phyloP scores from a whole-genome alignment of 1,284 basidiomycete genomes.

The Ustilago crameri region DNA sequence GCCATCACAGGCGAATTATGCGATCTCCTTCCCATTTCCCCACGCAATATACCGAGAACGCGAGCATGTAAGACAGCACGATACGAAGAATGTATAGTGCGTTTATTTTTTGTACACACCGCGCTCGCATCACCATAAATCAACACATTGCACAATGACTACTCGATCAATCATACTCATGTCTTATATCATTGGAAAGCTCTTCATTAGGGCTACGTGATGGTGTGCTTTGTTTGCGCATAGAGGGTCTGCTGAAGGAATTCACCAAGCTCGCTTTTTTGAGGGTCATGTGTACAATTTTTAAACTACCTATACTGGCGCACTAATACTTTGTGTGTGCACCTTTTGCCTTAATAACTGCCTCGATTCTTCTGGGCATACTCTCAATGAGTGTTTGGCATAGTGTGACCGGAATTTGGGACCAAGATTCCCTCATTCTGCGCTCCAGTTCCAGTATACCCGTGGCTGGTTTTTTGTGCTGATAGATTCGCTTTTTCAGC shows the following conservation, averaged over 20 bases:
- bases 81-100: no score
- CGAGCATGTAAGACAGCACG: no score
- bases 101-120: no score
- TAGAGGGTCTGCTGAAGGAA: neutral
- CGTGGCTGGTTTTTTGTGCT: neutral
- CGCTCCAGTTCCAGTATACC: neutral
- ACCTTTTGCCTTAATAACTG: conserved; percentile 18
- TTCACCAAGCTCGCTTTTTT: no score
- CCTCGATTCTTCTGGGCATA: conserved; percentile 21
- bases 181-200: conserved; percentile 1
- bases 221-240: neutral
- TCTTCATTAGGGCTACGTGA: neutral
- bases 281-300: neutral
- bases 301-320: neutral
- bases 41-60: no score
- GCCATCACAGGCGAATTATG: no score
- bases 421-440: conserved; percentile 6
- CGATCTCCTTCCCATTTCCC: no score
- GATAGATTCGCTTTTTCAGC: conserved; percentile 10
- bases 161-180: no score
- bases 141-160: no score
- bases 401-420: neutral
- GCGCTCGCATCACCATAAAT: no score
- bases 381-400: conserved; percentile 10
- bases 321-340: conserved; percentile 15